Base-by-base conservation (phyloP, 1,284 basidiomycete species). In the Naganishia sp. region DNA sequence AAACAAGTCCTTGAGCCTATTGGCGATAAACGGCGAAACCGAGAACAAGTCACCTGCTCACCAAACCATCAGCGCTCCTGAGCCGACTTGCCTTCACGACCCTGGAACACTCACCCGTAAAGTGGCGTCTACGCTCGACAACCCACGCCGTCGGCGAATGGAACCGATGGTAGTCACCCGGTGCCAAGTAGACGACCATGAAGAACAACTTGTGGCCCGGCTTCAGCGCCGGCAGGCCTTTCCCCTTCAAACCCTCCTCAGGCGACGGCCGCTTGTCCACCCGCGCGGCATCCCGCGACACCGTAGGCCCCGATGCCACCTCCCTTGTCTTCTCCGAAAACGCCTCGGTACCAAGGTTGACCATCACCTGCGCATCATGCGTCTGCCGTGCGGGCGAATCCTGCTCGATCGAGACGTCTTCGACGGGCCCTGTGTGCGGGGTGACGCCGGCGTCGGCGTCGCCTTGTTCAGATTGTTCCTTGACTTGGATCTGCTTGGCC, bases 151-250 rank as follows among this genome's bases (percentile, higher is more conserved):
- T 88, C 0, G 96, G 94, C 69, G 88, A 90, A 81, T 99, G 95
- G 85, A 97, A 99, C 45, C 94, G 87, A 76, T 99, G 95, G 78
- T 99, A 99, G 79, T 99, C 96, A 1, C 96, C 96, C 0, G 95
- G 95, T 1, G 95, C 95, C 63, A 99, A 89, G 81, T 99, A 99
- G 71, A 99, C 89, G 73, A 99, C 95, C 52, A 89, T 83, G 79
- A 98, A 99, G 82, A 87, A 95, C 45, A 98, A 85, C 55, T 87
- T 85, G 76, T 95, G 89, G 15, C 89, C 90, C 4, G 86, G 84
- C 71, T 85, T 85, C 6, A 77, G 68, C 35, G 61, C 57, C 35
- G 74, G 71, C 53, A 73, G 66, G 28, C 51, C 65, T 61, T 50
- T 51, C 4, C 45, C 52, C 47, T 63, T 41, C 21, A 64, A 41